Conservation (phyloP, 1,284 basidiomycete species). For the Phellinidium pouzarii region DNA sequence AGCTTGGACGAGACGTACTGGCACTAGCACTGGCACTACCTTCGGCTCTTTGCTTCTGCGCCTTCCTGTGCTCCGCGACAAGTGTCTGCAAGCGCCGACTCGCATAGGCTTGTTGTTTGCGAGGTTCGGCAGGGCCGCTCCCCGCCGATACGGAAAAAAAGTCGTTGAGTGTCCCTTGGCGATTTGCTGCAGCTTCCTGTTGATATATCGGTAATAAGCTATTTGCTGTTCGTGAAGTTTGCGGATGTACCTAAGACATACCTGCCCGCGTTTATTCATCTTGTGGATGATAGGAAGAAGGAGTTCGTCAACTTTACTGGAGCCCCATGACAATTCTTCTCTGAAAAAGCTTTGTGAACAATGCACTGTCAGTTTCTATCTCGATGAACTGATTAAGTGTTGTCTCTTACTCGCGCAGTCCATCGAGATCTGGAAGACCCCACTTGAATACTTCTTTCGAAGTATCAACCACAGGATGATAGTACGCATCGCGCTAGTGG, state of each 20-base stretch:
- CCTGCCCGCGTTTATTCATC: conserved; percentile 75
- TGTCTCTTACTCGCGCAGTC: conserved; percentile 65
- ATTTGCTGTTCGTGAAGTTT: not conserved
- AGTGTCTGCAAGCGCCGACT: conserved; percentile 89
- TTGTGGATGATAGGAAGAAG: conserved; percentile 91
- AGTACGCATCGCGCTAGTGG: conserved; percentile 82
- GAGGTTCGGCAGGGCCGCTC: conserved; percentile 60
- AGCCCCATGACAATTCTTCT: conserved; percentile 83
- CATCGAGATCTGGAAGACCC: conserved; percentile 94
- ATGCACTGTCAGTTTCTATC: not conserved
- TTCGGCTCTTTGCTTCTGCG: conserved; percentile 26
- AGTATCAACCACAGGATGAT: conserved; percentile 82
- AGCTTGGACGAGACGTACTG: not conserved
- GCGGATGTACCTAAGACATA: conserved; percentile 30
- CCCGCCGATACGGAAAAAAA: conserved; percentile 60
- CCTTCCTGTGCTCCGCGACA: conserved; percentile 75
- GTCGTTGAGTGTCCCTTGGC: conserved; percentile 65
- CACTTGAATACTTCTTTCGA: conserved; percentile 95
- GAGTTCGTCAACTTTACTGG: conserved; percentile 86
- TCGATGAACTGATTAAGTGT: not conserved
- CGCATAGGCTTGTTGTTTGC: conserved; percentile 72
- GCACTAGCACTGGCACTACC: not conserved
- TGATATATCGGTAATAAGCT: no score
- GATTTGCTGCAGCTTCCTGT: conserved; percentile 59
- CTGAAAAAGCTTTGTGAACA: conserved; percentile 60